These are phyloP conservation scores for Magnaporthiopsis rhizophila DNA, from an alignment of 2,329 filamentous ascomycete species.

Conservation along the genomic window DNA sequence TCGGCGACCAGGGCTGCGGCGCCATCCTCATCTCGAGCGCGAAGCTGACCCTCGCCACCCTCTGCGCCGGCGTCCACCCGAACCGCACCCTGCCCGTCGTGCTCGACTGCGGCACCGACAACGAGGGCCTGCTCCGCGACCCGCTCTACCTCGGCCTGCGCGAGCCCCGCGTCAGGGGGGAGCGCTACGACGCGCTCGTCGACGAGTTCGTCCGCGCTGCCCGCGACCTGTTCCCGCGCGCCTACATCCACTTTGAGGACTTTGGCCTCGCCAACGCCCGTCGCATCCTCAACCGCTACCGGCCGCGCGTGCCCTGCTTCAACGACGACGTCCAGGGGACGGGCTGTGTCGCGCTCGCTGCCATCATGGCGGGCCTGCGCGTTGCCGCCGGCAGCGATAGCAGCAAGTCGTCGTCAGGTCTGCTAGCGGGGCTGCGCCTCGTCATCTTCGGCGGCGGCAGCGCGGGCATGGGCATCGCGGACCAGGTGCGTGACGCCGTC, in stretches of 20 bases:
- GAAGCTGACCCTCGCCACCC: slow-evolving; percentile 72
- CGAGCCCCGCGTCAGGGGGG: slow-evolving; percentile 57
- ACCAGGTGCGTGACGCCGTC: slow-evolving; percentile 76
- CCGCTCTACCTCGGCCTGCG: slow-evolving; percentile 71
- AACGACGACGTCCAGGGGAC: slow-evolving; percentile 90
- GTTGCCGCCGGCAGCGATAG: slow-evolving; percentile 59
- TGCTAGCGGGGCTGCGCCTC: slow-evolving; percentile 58
- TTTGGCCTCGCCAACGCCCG: slow-evolving; percentile 72
- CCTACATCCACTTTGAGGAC: slow-evolving; percentile 86
- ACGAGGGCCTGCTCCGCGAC: slow-evolving; percentile 64
- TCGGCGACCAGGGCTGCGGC: slow-evolving; percentile 82
- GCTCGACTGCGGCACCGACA: slow-evolving; percentile 80
- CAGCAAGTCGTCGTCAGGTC: background rate
- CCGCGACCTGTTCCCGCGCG: slow-evolving; percentile 63
- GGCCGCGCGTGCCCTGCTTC: slow-evolving; percentile 69
- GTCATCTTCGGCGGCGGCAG: slow-evolving; percentile 75
- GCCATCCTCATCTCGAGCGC: slow-evolving; percentile 78
- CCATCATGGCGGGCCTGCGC: slow-evolving; percentile 67
- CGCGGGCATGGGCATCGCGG: slow-evolving; percentile 78
- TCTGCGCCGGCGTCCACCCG: slow-evolving; percentile 82
- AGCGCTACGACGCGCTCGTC: slow-evolving; percentile 69
- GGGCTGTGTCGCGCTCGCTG: slow-evolving; percentile 78
- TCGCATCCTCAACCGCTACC: slow-evolving; percentile 68
- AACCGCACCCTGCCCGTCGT: slow-evolving; percentile 72
- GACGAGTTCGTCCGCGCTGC: slow-evolving; percentile 64